Evolutionary conservation across 345 rosid species (phyloP).

Genomic region (Aethionema arabicum): DNA sequence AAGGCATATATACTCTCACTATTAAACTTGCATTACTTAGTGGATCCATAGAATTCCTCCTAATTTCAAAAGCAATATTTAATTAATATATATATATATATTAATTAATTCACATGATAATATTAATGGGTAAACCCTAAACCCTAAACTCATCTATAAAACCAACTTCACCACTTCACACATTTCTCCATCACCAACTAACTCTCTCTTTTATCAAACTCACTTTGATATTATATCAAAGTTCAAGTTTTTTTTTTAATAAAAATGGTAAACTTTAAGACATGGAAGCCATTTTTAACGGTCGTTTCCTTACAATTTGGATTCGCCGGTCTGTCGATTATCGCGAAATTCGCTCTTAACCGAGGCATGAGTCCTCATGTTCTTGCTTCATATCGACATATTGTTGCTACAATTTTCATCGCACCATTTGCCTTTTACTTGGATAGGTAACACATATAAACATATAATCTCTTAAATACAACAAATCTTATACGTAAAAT

Average conservation of each 20-base stretch:
- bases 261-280: conserved; percentile 24
- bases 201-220: conserved; percentile 32
- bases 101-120: background rate
- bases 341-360: conserved; percentile 52
- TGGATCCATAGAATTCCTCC: conserved; percentile 37
- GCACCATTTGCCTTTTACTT: conserved; percentile 75
- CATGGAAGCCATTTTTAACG: conserved; percentile 55
- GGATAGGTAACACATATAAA: conserved; percentile 48
- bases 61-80: conserved; percentile 18
- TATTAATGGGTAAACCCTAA: conserved; percentile 2
- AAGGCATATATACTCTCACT: conserved; percentile 30
- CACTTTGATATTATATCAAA: conserved; percentile 14
- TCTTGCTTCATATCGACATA: conserved; percentile 68
- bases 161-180: conserved; percentile 29
- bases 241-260: background rate
- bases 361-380: conserved; percentile 72
- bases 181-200: conserved; percentile 33
- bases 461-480: too few species aligned
- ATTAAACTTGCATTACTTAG: conserved; percentile 34
- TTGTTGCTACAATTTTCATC: conserved; percentile 54
- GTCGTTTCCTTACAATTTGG: conserved; percentile 65
- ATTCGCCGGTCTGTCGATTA: conserved; percentile 51
- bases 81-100: background rate
- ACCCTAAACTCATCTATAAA: conserved; percentile 23
- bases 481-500: too few species aligned